Evolutionary conservation across 2,329 filamentous ascomycete species (phyloP).

Genomic region (Diaporthe sp.): DNA sequence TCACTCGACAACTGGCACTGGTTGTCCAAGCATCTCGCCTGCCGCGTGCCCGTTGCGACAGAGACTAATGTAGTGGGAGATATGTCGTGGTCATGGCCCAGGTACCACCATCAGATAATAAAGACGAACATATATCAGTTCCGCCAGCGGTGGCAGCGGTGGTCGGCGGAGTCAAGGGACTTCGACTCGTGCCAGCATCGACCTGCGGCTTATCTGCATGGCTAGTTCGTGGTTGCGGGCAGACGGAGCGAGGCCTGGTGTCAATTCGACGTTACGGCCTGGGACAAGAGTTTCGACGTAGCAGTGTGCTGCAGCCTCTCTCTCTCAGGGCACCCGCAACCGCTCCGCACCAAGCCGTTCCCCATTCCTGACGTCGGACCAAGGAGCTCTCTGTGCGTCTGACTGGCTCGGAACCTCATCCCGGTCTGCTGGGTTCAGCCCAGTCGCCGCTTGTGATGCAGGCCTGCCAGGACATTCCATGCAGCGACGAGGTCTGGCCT

Average conservation of each 20-base stretch:
- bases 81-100: conserved; percentile 18
- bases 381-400: conserved; percentile 2
- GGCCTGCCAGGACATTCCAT: conserved; percentile 24
- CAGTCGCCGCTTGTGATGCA: conserved; percentile 23
- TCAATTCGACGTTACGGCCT: conserved; percentile 17
- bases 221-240: neutral
- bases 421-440: conserved; percentile 31
- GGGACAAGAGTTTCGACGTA: conserved; percentile 17
- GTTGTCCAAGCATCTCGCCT: conserved; percentile 18
- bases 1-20: neutral
- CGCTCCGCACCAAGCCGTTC: conserved; percentile 16
- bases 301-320: conserved; percentile 19
- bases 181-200: conserved; percentile 23
- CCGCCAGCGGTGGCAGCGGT: neutral
- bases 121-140: neutral
- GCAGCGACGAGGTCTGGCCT: conserved; percentile 11
- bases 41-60: conserved; percentile 11
- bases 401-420: conserved; percentile 27
- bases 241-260: neutral
- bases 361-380: conserved; percentile 19
- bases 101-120: conserved; percentile 1
- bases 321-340: conserved; percentile 17
- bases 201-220: conserved; percentile 28
- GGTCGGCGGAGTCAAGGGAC: neutral
- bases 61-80: conserved; percentile 9